These are phyloP conservation scores for Paragyromitra xinjiangensis DNA, from an alignment of 495 filamentous ascomycete genomes.

Conservation along the genomic window DNA sequence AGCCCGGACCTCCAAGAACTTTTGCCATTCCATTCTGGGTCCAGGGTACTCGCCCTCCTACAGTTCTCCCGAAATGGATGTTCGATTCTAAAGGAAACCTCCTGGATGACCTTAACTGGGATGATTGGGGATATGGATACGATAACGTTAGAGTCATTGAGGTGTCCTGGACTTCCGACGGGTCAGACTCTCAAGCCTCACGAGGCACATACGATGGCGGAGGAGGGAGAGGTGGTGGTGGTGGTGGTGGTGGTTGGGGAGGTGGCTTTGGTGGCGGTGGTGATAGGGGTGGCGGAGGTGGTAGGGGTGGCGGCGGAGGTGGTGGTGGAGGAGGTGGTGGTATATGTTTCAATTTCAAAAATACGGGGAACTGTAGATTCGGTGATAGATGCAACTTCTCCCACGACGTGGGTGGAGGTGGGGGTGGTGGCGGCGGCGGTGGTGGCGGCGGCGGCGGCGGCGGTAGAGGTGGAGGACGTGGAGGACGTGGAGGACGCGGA, in stretches of 20 bases:
- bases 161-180: slow-evolving; percentile 39
- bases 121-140: slow-evolving; percentile 39
- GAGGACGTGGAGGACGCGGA: slow-evolving; percentile 36
- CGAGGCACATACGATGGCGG: slow-evolving; percentile 21
- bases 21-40: slow-evolving; percentile 49
- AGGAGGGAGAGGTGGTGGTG: slow-evolving; percentile 5
- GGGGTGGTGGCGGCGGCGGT: background rate
- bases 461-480: slow-evolving; percentile 34
- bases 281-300: slow-evolving; percentile 11
- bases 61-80: slow-evolving; percentile 43
- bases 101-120: slow-evolving; percentile 46
- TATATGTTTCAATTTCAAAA: slow-evolving; percentile 31
- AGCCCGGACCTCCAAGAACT: slow-evolving; percentile 9
- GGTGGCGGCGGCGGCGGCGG: slow-evolving; percentile 9
- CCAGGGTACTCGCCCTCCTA: slow-evolving; percentile 7
- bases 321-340: background rate
- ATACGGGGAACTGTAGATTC: slow-evolving; percentile 37
- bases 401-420: slow-evolving; percentile 16
- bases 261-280: slow-evolving; percentile 14
- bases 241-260: background rate
- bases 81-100: slow-evolving; percentile 43
- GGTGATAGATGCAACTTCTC: slow-evolving; percentile 37
- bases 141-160: slow-evolving; percentile 25
- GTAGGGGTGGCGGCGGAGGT: background rate
- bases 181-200: background rate